Conservation (phyloP, 495 filamentous ascomycete genomes). For the Podospora comata region DNA sequence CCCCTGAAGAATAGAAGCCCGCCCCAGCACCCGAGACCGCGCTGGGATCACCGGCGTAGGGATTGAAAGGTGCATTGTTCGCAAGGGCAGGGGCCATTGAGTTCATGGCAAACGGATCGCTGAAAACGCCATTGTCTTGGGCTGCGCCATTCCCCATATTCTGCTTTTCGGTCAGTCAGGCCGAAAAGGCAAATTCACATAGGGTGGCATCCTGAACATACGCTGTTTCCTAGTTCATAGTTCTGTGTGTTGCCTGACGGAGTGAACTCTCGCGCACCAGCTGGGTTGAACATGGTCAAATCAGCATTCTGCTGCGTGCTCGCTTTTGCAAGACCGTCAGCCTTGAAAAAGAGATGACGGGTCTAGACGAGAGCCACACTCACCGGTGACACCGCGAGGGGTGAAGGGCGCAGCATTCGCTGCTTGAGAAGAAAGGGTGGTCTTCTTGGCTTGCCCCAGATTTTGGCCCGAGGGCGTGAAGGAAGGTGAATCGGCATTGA, state of each 20-base stretch:
- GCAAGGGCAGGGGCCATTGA: slow-evolving; percentile 52
- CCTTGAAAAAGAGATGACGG: not conserved
- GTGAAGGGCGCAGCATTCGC: slow-evolving; percentile 91
- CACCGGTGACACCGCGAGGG: slow-evolving; percentile 51
- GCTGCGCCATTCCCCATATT: slow-evolving; percentile 15
- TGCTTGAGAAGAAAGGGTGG: slow-evolving; percentile 73
- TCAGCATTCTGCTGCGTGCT: slow-evolving; percentile 38
- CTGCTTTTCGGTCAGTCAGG: not conserved
- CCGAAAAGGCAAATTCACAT: not conserved
- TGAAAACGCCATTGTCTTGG: slow-evolving; percentile 33
- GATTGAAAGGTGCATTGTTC: slow-evolving; percentile 54
- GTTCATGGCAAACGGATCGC: slow-evolving; percentile 61
- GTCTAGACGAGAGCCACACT: slow-evolving; percentile 23
- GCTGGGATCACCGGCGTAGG: slow-evolving; percentile 60
- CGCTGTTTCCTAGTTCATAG: slow-evolving; percentile 63
- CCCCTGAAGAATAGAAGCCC: slow-evolving; percentile 47
- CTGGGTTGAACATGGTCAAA: slow-evolving; percentile 44
- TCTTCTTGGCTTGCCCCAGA: slow-evolving; percentile 52
- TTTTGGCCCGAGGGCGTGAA: slow-evolving; percentile 71
- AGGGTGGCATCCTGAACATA: slow-evolving; percentile 38
- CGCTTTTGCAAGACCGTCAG: slow-evolving; percentile 30
- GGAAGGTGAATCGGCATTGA: slow-evolving; percentile 94
- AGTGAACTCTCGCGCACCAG: slow-evolving; percentile 73
- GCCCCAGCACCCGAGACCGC: slow-evolving; percentile 46
- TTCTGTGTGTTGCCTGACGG: slow-evolving; percentile 49